Evolutionary conservation across 768 basidiomycete species (phyloP).

Genomic region (Auriculariales sp.): DNA sequence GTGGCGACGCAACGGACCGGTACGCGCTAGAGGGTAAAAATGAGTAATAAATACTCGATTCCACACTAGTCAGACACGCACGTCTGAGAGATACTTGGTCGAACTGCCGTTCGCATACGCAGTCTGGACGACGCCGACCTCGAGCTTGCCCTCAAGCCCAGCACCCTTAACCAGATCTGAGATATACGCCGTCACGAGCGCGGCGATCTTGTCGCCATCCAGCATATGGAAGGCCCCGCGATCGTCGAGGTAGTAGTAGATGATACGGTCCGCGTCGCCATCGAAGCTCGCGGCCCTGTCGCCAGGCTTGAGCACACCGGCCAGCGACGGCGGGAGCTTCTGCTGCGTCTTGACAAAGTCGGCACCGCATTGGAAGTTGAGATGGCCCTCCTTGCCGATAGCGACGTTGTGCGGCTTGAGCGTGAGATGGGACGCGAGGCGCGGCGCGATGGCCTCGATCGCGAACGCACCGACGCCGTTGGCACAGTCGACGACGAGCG

Average conservation of each 20-base stretch:
- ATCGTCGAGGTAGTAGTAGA: constrained; percentile 86
- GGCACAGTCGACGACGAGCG: constrained; percentile 88
- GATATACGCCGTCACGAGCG: constrained; percentile 84
- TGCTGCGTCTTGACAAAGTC: constrained; percentile 95
- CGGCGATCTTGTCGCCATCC: constrained; percentile 97
- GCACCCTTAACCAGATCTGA: constrained; percentile 78
- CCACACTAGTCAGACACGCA: constrained; percentile 19
- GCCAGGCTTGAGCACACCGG: constrained; percentile 44
- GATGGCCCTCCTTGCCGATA: constrained; percentile 45
- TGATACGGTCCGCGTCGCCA: constrained; percentile 93
- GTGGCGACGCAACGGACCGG: constrained; percentile 93
- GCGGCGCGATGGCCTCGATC: constrained; percentile 41
- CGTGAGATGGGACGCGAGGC: constrained; percentile 45
- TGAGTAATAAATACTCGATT: not conserved
- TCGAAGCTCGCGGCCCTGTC: constrained; percentile 88
- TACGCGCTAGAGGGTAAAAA: constrained; percentile 41
- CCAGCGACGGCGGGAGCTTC: constrained; percentile 65
- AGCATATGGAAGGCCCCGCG: constrained; percentile 73
- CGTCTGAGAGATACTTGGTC: constrained; percentile 78
- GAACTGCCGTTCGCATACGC: constrained; percentile 98
- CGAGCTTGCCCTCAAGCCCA: constrained; percentile 60
- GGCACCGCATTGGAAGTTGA: constrained; percentile 85
- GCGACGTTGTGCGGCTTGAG: constrained; percentile 58
- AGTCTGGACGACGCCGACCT: constrained; percentile 93
- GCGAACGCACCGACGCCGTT: constrained; percentile 87